Conservation (phyloP, 2,329 filamentous ascomycete genomes). For the Colletotrichum camelliae region DNA sequence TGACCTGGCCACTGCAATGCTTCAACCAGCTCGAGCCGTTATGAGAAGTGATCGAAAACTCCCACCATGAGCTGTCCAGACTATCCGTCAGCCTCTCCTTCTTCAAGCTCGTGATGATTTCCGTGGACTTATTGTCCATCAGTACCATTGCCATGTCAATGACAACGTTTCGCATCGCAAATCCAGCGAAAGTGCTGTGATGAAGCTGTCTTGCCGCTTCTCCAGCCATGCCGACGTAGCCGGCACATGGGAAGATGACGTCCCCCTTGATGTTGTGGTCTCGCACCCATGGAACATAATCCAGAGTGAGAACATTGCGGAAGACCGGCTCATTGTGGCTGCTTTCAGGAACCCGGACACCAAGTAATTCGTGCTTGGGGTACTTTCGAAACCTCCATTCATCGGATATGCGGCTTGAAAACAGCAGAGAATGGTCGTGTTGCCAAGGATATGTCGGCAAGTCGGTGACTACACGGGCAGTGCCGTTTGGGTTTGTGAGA, state of each 20-base stretch:
- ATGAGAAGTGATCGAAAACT: background rate
- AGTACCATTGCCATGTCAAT: conserved; percentile 24
- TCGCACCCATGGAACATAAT: background rate
- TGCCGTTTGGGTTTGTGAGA: background rate
- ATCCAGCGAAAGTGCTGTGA: conserved; percentile 15
- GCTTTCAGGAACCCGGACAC: background rate
- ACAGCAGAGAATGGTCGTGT: background rate
- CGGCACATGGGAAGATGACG: background rate
- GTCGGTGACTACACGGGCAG: background rate
- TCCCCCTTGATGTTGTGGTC: conserved; percentile 1
- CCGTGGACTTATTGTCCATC: conserved; percentile 11
- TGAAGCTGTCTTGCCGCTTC: conserved; percentile 4
- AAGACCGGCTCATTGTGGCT: background rate
- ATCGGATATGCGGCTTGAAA: background rate
- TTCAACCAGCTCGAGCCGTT: background rate
- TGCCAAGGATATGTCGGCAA: background rate
- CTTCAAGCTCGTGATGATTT: background rate
- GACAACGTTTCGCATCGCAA: conserved; percentile 32
- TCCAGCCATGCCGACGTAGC: conserved; percentile 7
- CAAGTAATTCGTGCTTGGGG: background rate
- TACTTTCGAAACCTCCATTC: background rate
- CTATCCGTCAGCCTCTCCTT: background rate
- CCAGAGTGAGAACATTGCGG: background rate
- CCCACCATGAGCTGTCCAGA: background rate
- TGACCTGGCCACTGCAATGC: background rate